Evolutionary conservation across 2,329 filamentous ascomycete genomes (phyloP), one percentile per base, ranked within the genome.

Genomic region (Scedosporium dehoogii): DNA sequence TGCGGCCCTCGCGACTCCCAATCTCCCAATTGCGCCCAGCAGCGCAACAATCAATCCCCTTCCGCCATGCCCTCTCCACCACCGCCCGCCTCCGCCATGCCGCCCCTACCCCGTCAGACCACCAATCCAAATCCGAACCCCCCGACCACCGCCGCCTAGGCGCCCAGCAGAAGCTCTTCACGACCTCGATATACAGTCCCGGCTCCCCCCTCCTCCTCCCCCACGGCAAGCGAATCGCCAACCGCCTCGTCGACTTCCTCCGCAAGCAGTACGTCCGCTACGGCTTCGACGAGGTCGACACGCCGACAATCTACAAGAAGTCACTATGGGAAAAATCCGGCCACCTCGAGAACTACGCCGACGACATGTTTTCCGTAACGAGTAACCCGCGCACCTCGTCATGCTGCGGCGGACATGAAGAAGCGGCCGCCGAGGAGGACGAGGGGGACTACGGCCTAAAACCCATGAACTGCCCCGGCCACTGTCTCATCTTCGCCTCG

Each of bases 381-480:
- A 83, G 85, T 57, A 81, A 68, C 70, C 73, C 60, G 66, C 77
- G 65, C 69, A 46, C 59, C 51, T 58, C 64, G 2, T 57, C 62
- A 0, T 74, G 70, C 62, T 72, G 77, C 62, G 73, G 70, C 58
- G 72, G 27, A 14, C 25, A 55, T 10, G 29, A 75, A 10, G 64
- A 66, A 27, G 23, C 66, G 59, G 62, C 69, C 64, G 25, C 48
- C 41, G 38, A 86, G 64, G 85, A 89, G 65, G 81, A 83, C 64
- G 81, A 84, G 64, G 85, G 87, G 66, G 88, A 90, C 65, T 96
- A 90, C 73, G 90, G 90, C 18, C 77, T 96, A 67, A 96, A 96
- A 74, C 91, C 91, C 14, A 96, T 96, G 91, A 96, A 96, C 71
- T 96, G 91, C 71, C 91, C 91, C 0, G 91, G 91, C 3, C 91